Percentiles rank a stretch among this genome's conserved stretches.
phyloP scores from a whole-genome alignment of 768 basidiomycete species.

The Leccinum variicolor region DNA sequence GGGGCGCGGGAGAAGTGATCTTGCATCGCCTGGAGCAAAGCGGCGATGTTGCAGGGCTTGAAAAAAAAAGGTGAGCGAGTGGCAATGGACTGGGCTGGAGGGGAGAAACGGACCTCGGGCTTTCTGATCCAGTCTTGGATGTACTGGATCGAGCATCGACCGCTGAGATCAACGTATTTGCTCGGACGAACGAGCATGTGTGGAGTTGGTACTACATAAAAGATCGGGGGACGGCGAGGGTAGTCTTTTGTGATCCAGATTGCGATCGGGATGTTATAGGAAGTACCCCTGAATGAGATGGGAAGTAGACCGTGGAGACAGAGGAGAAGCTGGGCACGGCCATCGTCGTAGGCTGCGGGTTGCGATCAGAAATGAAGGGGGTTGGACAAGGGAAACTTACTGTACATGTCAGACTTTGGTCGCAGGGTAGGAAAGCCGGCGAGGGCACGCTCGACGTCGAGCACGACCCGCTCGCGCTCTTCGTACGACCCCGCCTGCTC shows the following conservation, averaged over 20 bases:
- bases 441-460: slow-evolving; percentile 63
- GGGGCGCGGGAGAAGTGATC: slow-evolving; percentile 81
- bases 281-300: slow-evolving; percentile 67
- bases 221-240: slow-evolving; percentile 77
- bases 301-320: slow-evolving; percentile 90
- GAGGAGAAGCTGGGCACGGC: slow-evolving; percentile 86
- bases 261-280: slow-evolving; percentile 93
- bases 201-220: slow-evolving; percentile 87
- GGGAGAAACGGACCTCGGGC: slow-evolving; percentile 45
- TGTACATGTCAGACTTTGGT: slow-evolving; percentile 83
- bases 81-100: slow-evolving; percentile 1
- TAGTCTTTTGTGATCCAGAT: slow-evolving; percentile 87
- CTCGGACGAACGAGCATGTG: slow-evolving; percentile 86
- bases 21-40: slow-evolving; percentile 74
- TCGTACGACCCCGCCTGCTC: slow-evolving; percentile 60
- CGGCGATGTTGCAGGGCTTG: slow-evolving; percentile 75
- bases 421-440: slow-evolving; percentile 52
- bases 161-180: slow-evolving; percentile 76
- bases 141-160: slow-evolving; percentile 66
- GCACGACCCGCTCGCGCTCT: slow-evolving; percentile 51
- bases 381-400: slow-evolving; percentile 32
- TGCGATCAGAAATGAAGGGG: slow-evolving; percentile 4
- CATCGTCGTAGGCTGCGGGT: slow-evolving; percentile 83
- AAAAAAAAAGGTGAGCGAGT: neutral
- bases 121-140: slow-evolving; percentile 77